Base-by-base conservation (phyloP, 2,329 filamentous ascomycete genomes). In the Penicillium sclerotigenum region DNA sequence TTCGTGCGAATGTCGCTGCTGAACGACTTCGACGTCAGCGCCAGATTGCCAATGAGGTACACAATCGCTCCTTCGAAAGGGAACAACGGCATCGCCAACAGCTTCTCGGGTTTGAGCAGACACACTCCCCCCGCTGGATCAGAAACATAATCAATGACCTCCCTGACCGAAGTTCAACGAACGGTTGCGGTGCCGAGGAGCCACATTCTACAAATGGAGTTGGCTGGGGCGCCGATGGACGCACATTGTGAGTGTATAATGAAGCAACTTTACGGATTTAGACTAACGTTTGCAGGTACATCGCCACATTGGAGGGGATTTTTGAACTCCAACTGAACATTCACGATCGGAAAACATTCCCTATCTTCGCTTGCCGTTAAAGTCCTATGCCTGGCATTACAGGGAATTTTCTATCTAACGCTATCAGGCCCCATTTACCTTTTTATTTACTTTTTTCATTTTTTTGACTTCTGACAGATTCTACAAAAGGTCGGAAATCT, bases 221-320 rank as follows among this genome's bases (percentile, higher is more conserved):
- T 48, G 77, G 77, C 9, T 80, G 77, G 74, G 76, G 76, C 51
- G 70, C 68, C 9, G 76, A 80, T 65, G 77, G 77, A 18, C 71
- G 74, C 62, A 76, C 72, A 54, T 59, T 80, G 78, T 80, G 69
- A 72, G 77, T 73, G 76, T 73, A 42, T 8, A 5, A 13, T 31
- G 4, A 7, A 14, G 4, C 20, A 11, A 20, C 1, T 16, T 16
- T 31, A 9, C 4, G 24, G 14, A 20, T 16, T 11, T 20, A 18
- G 11, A 42, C 58, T 58, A 46, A 58, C 20, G 2, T 28, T 54
- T 46, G 52, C 57, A 80, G 78, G 59, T 80, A 77, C 56, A 71
- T 79, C 57, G 78, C 73, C n/a, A 79, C 77, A 6, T 70, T 78
- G 45, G 71, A 77, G 57, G 78, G 78, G 18, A 79, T 80, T 26